Evolutionary conservation across 352 stramenopile species (phyloP).

Genomic region (Phytopythium montanum): DNA sequence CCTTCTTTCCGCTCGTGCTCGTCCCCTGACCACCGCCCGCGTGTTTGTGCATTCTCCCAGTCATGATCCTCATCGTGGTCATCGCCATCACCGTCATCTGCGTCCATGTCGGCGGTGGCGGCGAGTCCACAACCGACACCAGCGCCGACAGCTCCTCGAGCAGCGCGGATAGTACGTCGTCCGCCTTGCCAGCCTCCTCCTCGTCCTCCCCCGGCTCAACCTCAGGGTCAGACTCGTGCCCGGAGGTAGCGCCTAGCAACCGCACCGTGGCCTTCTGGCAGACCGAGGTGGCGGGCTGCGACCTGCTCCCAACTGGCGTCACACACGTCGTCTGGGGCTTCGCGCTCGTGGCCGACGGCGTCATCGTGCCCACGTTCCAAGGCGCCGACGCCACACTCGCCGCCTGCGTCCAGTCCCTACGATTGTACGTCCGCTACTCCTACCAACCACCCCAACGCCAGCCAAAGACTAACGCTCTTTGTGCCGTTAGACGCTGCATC

Average conservation of each 20-base stretch:
- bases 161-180: conserved; percentile 7
- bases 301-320: conserved; percentile 62
- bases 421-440: conserved; percentile 13
- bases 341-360: conserved; percentile 49
- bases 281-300: conserved; percentile 67
- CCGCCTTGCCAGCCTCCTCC: not conserved
- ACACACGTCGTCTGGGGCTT: conserved; percentile 78
- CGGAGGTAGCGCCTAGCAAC: conserved; percentile 33
- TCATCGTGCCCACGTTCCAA: conserved; percentile 56
- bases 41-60: conserved; percentile 6
- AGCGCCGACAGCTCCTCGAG: not conserved
- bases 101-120: conserved; percentile 19
- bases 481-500: conserved; percentile 45
- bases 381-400: conserved; percentile 48
- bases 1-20: no score
- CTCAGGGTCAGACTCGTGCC: conserved; percentile 12
- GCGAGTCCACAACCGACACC: conserved; percentile 1
- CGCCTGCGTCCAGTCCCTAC: conserved; percentile 53
- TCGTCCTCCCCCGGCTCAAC: conserved; percentile 4
- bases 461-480: not conserved
- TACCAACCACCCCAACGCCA: not conserved
- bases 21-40: not conserved
- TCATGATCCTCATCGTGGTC: conserved; percentile 30
- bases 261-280: conserved; percentile 80
- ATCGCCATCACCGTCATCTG: conserved; percentile 37